Base-by-base conservation (phyloP, 176 grass and related monocot species). In the Oryza rufipogon region DNA sequence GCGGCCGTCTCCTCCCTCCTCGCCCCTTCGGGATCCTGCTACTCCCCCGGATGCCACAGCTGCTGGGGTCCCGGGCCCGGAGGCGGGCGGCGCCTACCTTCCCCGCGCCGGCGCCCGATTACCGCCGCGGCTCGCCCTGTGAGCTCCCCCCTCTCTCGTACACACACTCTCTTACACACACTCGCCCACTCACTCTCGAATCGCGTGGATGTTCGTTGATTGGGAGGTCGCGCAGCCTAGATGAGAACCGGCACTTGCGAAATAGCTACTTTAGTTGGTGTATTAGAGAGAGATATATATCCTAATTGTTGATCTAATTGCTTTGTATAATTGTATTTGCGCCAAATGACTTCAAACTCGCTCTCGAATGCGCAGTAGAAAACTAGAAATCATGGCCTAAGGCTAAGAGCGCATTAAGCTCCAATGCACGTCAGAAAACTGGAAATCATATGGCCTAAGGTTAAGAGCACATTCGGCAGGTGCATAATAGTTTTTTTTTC, bases 1-100 rank as follows among this genome's bases (percentile, higher is more conserved):
- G 79, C 60, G 83, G 60, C 68, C 0, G 56, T 79, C 79, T 39
- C 47, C 34, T 41, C 23, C 48, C 48, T 81, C 77, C 32, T 25
- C 72, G 33, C 77, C 41, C 65, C 58, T 2, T n/a, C 58, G 58
- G 58, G 58, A 63, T 63, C 58, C 58, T 22, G 58, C 58, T 63
- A 63, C 58, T 63, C 58, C 58, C 20, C 58, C 58, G 20, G 58
- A n/a, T 63, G 58, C 58, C 58, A n/a, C 20, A 22, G 58, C 20
- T 63, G 58, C 58, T 63, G 8, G 58, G 20, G 2, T 22, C 58
- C 58, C 20, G 20, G 7, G 23, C 58, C 58, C 20, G 20, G 20
- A 63, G 58, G 58, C 58, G 56, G 56, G n/a, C 19, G 16, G 19
- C 6, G n/a, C 56, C 56, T 20, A 9, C 56, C 19, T 4, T 9